Evolutionary conservation across 164 flowering plant genomes (phyloP).

Genomic region (Liriodendron chinense): DNA sequence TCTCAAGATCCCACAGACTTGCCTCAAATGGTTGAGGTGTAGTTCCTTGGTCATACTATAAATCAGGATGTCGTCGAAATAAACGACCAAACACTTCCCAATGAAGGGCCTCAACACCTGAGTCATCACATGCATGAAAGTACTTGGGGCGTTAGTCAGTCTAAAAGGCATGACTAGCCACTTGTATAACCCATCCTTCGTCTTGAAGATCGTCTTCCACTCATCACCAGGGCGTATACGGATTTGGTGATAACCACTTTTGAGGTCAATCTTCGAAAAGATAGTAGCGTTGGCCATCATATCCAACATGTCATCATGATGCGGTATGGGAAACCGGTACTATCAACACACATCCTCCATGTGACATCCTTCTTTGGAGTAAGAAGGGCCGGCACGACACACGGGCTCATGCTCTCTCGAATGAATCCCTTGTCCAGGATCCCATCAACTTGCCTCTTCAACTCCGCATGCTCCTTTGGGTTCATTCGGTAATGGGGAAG

Average conservation of each 20-base stretch:
- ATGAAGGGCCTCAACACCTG: too few species aligned
- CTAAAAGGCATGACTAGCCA: not conserved
- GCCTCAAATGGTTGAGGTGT: not conserved
- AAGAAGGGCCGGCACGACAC: not conserved
- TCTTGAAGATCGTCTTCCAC: not conserved
- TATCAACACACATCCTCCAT: not conserved
- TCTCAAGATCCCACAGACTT: not conserved
- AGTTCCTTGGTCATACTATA: too few species aligned
- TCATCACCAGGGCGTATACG: not conserved
- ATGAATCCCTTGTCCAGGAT: slow-evolving; percentile 4
- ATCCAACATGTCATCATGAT: slow-evolving; percentile 5
- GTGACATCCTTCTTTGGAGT: slow-evolving; percentile 1
- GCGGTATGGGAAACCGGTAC: not conserved
- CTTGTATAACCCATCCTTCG: not conserved
- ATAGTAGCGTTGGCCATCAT: not conserved
- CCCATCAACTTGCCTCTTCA: slow-evolving; percentile 7
- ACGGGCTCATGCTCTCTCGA: slow-evolving; percentile 9
- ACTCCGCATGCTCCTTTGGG: too few species aligned
- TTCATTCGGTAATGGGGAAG: too few species aligned
- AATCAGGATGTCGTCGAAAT: too few species aligned
- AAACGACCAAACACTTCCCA: too few species aligned
- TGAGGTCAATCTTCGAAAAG: not conserved
- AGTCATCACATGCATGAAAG: not conserved
- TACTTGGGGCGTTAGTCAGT: not conserved
- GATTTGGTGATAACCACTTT: slow-evolving; percentile 3